Evolutionary conservation across 345 rosid species (phyloP).

Genomic region (Melaleuca quinquenervia): DNA sequence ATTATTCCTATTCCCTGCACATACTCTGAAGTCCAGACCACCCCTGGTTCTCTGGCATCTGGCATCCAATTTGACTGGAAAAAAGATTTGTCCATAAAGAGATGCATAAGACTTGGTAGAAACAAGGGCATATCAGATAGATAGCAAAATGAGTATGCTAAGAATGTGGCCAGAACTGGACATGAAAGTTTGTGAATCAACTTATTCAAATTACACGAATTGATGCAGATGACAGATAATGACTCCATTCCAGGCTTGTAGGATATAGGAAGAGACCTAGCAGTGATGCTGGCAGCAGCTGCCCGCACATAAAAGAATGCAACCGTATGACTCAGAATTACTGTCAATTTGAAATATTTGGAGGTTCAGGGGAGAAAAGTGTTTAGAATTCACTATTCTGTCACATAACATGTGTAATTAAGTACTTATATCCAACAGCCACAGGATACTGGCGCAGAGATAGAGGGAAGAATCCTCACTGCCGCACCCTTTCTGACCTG

Average conservation of each 20-base stretch:
- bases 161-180: not conserved
- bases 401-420: not conserved
- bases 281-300: not conserved
- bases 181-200: not conserved
- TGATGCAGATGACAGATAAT: not conserved
- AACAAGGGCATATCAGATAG: not conserved
- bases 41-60: constrained; percentile 14
- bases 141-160: not conserved
- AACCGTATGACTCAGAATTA: not conserved
- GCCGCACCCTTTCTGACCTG: not conserved
- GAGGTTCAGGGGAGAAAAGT: not conserved
- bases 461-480: not conserved
- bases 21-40: not conserved
- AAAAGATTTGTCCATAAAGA: not conserved
- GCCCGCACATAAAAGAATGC: not conserved
- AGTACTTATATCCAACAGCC: not conserved
- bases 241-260: not conserved
- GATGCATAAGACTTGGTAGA: not conserved
- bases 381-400: not conserved
- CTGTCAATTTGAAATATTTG: not conserved
- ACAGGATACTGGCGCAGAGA: not conserved
- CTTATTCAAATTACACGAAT: not conserved
- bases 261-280: not conserved
- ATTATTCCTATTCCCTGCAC: constrained; percentile 3
- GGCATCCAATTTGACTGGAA: constrained; percentile 28